Evolutionary conservation across 768 basidiomycete species (phyloP), one percentile per base, ranked within the genome.

Genomic region (Russula vinacea): DNA sequence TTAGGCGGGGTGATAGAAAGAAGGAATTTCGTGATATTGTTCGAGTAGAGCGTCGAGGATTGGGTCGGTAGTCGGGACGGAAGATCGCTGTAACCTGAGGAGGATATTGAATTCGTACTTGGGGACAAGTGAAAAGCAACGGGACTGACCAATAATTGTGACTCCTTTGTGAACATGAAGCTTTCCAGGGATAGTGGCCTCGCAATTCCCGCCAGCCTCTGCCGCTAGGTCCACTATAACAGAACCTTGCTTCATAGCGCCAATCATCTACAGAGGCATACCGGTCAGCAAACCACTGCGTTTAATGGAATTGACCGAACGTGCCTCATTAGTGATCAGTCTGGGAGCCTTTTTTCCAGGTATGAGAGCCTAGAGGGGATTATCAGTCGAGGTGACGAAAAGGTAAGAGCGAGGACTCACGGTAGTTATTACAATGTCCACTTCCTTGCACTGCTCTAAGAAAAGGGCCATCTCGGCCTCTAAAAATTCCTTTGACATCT

Each of bases 181-280:
- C 69, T 92, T 81, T 33, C 92, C 92, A 8, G 92, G 91, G 56
- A 80, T 78, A 10, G 92, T 94, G 16, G 85, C 87, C 69, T 86
- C 88, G 70, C 92, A 94, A 67, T 94, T 94, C 16, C 92, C 92
- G n/a, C 92, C 92, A 51, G 90, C 83, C 76, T 94, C 92, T 17
- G 91, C 88, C 44, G 92, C 92, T 63, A 90, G 73, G 73, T 94
- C 92, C 32, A 94, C 92, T 58, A 94, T 84, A 33, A 94, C 86
- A 5, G 92, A 94, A 29, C 92, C 92, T 76, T 90, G 90, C 69
- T 90, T 93, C 92, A 94, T 93, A n/a, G 86, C 88, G 45, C 86
- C 83, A 16, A 94, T 81, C 89, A 94, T 93, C 78, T 81, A 58
- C 10, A 16, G 22, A 16, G 16, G 22, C 5, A 37, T 2, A 39